Evolutionary conservation across 2,329 filamentous ascomycete species (phyloP), one percentile per base, ranked within the genome.

Genomic region (Diaporthe australafricana): DNA sequence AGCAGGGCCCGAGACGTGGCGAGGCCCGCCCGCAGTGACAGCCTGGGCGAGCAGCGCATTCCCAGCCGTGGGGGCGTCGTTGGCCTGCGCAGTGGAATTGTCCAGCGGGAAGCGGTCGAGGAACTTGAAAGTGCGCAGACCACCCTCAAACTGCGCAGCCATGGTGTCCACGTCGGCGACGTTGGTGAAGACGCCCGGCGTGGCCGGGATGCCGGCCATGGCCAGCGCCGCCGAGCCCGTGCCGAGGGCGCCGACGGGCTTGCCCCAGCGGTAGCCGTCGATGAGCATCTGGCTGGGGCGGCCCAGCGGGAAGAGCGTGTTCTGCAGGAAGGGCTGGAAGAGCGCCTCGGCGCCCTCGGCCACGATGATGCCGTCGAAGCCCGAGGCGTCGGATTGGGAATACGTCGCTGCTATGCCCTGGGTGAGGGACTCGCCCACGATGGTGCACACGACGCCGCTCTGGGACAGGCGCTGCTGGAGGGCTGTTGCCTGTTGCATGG

Each of bases 221-320:
- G 78, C 74, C 7, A 88, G 79, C 5, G 84, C 83, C 5, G 74
- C 75, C 8, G 74, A 76, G 14, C 76, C 81, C 0, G 80, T 81
- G 16, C 90, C 91, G 1, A 93, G 75, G 35, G 87, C 88, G 17
- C 84, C 91, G 30, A 94, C 83, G 0, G 92, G 90, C 84, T 94
- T 94, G 5, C 91, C 92, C 84, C 90, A 94, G 30, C 88, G 83
- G 81, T 90, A 94, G 0, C 86, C 88, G 77, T 91, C 88, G 20
- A 84, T 78, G 22, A 93, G 79, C 65, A 94, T 91, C 82, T 92
- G 87, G 2, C 86, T 80, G 0, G 92, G 92, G 0, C 91, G 85
- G 1, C 89, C 89, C 2, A 87, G 83, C 0, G 92, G 92, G 80
- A 88, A 94, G 8, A 94, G 83, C 0, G 89, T 84, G 4, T 87